Conservation (phyloP, 2,329 filamentous ascomycete species). For the Blastomyces gilchristii region DNA sequence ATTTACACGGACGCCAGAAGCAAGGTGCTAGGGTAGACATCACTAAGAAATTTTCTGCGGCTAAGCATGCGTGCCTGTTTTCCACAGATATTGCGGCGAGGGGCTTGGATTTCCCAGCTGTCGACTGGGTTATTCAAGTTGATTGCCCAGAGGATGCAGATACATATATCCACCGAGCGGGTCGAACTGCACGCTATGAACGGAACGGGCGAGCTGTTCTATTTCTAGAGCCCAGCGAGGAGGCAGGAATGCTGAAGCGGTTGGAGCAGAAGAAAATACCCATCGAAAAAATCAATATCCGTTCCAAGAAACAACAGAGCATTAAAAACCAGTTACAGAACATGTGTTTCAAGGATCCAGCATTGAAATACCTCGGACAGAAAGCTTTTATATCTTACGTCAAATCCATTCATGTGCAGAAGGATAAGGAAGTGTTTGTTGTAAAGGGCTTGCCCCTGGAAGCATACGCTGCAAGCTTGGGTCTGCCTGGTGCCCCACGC, state of each 20-base stretch:
- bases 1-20: conserved; percentile 90
- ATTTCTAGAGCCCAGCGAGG: conserved; percentile 86
- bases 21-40: conserved; percentile 81
- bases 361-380: conserved; percentile 88
- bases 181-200: conserved; percentile 87
- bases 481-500: conserved; percentile 79
- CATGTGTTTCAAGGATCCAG: conserved; percentile 90
- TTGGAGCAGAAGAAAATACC: conserved; percentile 84
- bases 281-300: conserved; percentile 74
- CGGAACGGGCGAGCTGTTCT: conserved; percentile 77
- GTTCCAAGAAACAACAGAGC: conserved; percentile 77
- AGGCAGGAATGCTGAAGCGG: conserved; percentile 76
- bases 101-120: conserved; percentile 88
- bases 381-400: conserved; percentile 92
- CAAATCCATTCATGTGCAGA: conserved; percentile 74
- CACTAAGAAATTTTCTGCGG: conserved; percentile 67
- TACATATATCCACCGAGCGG: conserved; percentile 94
- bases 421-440: conserved; percentile 84
- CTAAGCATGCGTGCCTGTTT: conserved; percentile 80
- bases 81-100: conserved; percentile 91
- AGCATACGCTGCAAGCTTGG: conserved; percentile 72
- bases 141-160: conserved; percentile 95
- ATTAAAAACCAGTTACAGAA: conserved; percentile 80
- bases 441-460: conserved; percentile 75
- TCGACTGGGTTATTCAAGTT: conserved; percentile 98